A percentile compares a stretch with the other conserved stretches of the same genome.
phyloP scores from a whole-genome alignment of 495 filamentous ascomycete species.

The Penicillium ucsense region DNA sequence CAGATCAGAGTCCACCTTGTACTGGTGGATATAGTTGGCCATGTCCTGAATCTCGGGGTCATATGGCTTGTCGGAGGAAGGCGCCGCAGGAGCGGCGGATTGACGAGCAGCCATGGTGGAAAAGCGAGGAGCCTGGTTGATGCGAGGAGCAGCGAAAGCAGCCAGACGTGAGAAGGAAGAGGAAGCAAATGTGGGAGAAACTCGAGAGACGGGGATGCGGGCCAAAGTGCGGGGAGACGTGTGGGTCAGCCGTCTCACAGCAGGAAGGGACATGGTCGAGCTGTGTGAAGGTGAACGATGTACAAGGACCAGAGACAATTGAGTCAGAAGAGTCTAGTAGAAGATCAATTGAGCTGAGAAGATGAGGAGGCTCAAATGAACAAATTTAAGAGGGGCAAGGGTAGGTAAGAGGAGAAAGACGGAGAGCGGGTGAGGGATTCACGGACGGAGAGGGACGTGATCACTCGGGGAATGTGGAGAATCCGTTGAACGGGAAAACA shows the following conservation, averaged over 20 bases:
- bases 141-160: constrained; percentile 8
- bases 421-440: not conserved
- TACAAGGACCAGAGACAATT: constrained; percentile 4
- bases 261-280: constrained; percentile 20
- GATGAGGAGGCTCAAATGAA: constrained; percentile 6
- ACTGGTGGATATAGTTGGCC: constrained; percentile 86
- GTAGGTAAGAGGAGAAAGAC: not conserved
- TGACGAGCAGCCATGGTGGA: constrained; percentile 41
- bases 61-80: constrained; percentile 45
- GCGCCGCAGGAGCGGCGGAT: constrained; percentile 25
- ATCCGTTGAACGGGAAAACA: too few relatives aligned
- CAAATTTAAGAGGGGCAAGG: constrained; percentile 4
- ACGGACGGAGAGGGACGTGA: not conserved
- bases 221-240: constrained; percentile 41
- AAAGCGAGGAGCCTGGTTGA: constrained; percentile 20
- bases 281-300: constrained; percentile 6
- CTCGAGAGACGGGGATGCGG: constrained; percentile 33
- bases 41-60: constrained; percentile 93
- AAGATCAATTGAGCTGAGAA: constrained; percentile 6
- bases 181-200: constrained; percentile 18
- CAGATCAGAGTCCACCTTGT: constrained; percentile 80
- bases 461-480: constrained; percentile 6
- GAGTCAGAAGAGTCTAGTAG: constrained; percentile 6
- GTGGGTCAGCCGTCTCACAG: constrained; percentile 40
- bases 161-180: constrained; percentile 12